Conservation (phyloP, 73 alveolate species). For the Diophrys appendiculata region DNA sequence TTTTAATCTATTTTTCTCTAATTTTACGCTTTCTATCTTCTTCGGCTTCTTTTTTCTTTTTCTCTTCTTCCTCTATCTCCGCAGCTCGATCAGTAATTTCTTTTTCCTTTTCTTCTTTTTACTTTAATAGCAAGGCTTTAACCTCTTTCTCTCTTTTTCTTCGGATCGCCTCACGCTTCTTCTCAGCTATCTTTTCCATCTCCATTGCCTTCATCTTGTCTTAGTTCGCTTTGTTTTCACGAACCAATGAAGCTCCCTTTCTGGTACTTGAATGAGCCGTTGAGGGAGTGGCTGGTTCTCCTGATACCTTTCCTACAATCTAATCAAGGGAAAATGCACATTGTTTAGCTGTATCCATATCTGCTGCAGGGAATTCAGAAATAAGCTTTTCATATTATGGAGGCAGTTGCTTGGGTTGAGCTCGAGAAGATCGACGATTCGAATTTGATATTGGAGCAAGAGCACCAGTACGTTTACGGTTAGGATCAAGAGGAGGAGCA, state of each 20-base stretch:
- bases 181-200: constrained; percentile 3
- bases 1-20: constrained; percentile 3
- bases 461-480: neutral
- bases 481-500: too few relatives aligned
- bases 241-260: constrained; percentile 27
- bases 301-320: constrained; percentile 38
- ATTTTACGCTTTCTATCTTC: constrained; percentile 40
- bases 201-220: constrained; percentile 34
- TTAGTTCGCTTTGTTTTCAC: constrained; percentile 12
- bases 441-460: constrained; percentile 8
- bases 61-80: constrained; percentile 21
- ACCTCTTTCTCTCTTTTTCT: constrained; percentile 20
- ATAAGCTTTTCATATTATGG: constrained; percentile 3
- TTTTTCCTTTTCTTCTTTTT: constrained; percentile 16
- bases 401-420: neutral
- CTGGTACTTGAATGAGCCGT: constrained; percentile 29
- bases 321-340: constrained; percentile 15
- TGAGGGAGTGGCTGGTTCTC: constrained; percentile 19
- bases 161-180: constrained; percentile 21
- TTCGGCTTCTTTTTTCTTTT: constrained; percentile 11
- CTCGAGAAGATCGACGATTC: neutral
- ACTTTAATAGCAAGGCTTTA: constrained; percentile 15
- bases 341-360: constrained; percentile 26
- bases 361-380: constrained; percentile 55
- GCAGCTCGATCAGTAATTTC: constrained; percentile 11